phyloP scores from a whole-genome alignment of 2,329 filamentous ascomycete genomes.

The Fusarium sarcochroum region DNA sequence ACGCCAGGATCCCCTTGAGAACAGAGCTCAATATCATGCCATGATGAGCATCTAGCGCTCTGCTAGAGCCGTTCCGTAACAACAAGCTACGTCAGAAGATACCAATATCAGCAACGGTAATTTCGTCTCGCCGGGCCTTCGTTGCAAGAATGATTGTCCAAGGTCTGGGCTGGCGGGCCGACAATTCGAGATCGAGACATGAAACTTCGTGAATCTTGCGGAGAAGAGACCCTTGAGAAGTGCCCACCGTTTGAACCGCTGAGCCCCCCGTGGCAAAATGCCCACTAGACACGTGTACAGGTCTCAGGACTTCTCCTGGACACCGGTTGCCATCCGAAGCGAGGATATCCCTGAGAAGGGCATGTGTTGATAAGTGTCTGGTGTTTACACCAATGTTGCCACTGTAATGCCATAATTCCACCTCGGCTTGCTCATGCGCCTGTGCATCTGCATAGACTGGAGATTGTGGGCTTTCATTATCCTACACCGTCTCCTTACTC shows the following conservation, averaged over 20 bases:
- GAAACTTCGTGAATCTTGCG: conserved; percentile 39
- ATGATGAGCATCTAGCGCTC: conserved; percentile 34
- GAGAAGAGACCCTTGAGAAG: conserved; percentile 30
- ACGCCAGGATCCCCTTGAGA: conserved; percentile 29
- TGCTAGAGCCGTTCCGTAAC: conserved; percentile 3
- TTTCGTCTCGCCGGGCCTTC: conserved; percentile 28
- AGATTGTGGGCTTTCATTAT: not conserved
- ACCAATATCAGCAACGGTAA: conserved; percentile 25
- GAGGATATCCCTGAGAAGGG: conserved; percentile 39
- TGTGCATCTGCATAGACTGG: not conserved
- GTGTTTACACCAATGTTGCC: conserved; percentile 18
- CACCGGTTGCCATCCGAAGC: conserved; percentile 21
- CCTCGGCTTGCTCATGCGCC: not conserved
- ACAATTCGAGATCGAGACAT: conserved; percentile 42
- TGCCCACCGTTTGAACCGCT: conserved; percentile 6
- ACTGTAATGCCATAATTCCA: not conserved
- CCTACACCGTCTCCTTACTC: conserved; percentile 1
- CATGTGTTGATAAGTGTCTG: conserved; percentile 14
- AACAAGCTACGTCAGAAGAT: conserved; percentile 18
- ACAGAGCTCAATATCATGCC: conserved; percentile 40
- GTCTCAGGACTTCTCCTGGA: conserved; percentile 21
- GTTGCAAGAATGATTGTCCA: conserved; percentile 24
- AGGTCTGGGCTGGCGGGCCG: conserved; percentile 32
- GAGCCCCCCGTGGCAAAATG: conserved; percentile 14
- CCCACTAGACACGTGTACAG: conserved; percentile 43